A percentile compares a stretch with the other conserved stretches of the same genome.
phyloP scores from a whole-genome alignment of 2,329 filamentous ascomycete species.

The Exophiala sp. region DNA sequence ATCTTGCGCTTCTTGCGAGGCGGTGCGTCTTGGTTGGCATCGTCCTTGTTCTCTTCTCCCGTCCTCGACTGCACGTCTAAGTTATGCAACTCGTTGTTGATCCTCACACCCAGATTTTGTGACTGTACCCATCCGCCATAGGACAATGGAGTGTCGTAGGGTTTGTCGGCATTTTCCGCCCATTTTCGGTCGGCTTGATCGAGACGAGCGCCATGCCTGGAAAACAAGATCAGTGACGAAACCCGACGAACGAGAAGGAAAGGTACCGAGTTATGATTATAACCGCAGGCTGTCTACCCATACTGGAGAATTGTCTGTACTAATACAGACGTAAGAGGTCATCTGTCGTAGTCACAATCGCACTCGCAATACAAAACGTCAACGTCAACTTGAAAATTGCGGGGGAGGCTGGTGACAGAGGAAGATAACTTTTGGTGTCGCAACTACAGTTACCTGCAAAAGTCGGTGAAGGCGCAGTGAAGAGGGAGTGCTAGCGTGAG shows the following conservation, averaged over 20 bases:
- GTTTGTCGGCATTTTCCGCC: slow-evolving; percentile 87
- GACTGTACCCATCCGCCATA: slow-evolving; percentile 93
- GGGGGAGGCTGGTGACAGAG: neutral
- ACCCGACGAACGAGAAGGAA: neutral
- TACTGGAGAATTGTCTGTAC: slow-evolving; percentile 17
- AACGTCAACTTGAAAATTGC: slow-evolving; percentile 1
- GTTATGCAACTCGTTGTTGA: slow-evolving; percentile 65
- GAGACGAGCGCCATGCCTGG: slow-evolving; percentile 83
- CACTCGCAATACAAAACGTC: neutral
- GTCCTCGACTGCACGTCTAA: slow-evolving; percentile 39
- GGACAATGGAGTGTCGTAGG: slow-evolving; percentile 91
- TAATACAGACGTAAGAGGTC: neutral
- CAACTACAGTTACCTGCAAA: no score
- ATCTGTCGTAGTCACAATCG: neutral
- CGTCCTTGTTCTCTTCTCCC: slow-evolving; percentile 8
- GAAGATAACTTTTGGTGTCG: no score
- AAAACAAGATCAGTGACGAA: slow-evolving; percentile 1
- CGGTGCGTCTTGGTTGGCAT: slow-evolving; percentile 16
- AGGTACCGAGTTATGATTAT: slow-evolving; percentile 43
- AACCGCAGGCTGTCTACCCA: slow-evolving; percentile 40
- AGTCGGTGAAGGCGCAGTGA: no score
- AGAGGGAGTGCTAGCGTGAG: no score
- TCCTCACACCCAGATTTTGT: slow-evolving; percentile 74
- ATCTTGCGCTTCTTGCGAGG: slow-evolving; percentile 57
- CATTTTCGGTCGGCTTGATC: slow-evolving; percentile 93